Base-by-base conservation (phyloP, 1,284 basidiomycete genomes). In the Pascua guehoae region DNA sequence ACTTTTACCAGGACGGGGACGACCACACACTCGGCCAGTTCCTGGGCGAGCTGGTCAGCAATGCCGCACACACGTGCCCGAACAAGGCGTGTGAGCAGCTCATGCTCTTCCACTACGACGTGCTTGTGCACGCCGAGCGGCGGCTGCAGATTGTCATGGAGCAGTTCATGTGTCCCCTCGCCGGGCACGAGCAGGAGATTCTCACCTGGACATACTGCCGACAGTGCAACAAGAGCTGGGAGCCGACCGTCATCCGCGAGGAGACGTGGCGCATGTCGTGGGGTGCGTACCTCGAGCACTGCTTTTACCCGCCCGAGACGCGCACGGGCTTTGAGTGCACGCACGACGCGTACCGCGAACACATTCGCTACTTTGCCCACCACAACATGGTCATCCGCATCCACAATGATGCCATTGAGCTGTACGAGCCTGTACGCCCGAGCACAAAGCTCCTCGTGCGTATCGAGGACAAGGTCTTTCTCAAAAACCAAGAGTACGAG, bases 151-250 rank as follows among this genome's bases (percentile, higher is more conserved):
- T 95, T 46, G 88, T 88, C 14, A 88, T 90, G 54, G 91, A 94
- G 72, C 87, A 88, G 71, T 92, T 79, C 58, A 68, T 70, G 15
- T 77, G 75, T 52, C 76, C 75, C 1, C 73, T 77, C 16, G 76
- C 79, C 2, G 79, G 78, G 36, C 76, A 78, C 60, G 78, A 80
- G 65, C 87, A 93, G 57, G 81, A 86, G 55, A 87, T 96, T 66
- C 89, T 90, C 47, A 95, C 92, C 11, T 97, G 92, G 91, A 92
- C 88, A 72, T 88, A 87, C 48, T 97, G 94, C 78, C 85, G 88
- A 45, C 78, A 87, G 11, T 95, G 92, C 70, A 85, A 85, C 8
- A 85, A 82, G 4, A 86, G 86, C 5, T 93, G 93, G 16, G 89
- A 90, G 0, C 91, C 94, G 71, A 89, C 91, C 55, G 87, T 88